Base-by-base conservation (phyloP, 2,329 filamentous ascomycete species). In the Talaromyces sp. region DNA sequence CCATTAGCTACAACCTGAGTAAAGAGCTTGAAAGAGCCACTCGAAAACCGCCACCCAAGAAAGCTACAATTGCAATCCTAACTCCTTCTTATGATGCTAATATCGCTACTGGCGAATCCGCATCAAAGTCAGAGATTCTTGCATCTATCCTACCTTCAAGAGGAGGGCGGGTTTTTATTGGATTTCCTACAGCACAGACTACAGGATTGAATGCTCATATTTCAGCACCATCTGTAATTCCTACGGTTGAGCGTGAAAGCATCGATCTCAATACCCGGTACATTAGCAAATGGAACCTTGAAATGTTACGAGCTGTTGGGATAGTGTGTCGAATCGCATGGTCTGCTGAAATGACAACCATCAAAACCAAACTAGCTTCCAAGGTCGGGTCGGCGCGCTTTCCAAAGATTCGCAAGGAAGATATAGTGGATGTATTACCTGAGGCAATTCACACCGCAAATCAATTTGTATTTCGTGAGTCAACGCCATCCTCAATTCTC, bases 211-310 rank as follows among this genome's bases (percentile, higher is more conserved):
- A 93, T 14, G 89, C 95, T 69, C 94, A 99, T 71, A 89, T 99
- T 27, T 97, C 93, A 11, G 94, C 94, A 0, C 94, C 92, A 1
- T 97, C 93, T 0, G 87, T 99, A 13, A 99, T 99, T 52, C 94
- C 94, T 0, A 99, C 94, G 0, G 95, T 99, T 2, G 94, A 99
- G 73, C 86, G 94, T 68, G 94, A 99, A 70, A 94, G 91, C 49
- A 96, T 99, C 52, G 94, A 99, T 71, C 80, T 99, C 57, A 97
- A 99, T 70, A 95, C 94, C 14, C 86, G 92, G 51, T 96, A 91
- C 80, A 93, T 99, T 14, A 87, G 91, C 57, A 91, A 87, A 14
- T 99, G 94, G 95, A 99, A 99, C 65, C 81, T 90, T 19, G 94
- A 97, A 69, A 90, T 99, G 80, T 80, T 99, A 35, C 85, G 93